phyloP scores from a whole-genome alignment of 257 asterid species.

The Solanum tacnaense region DNA sequence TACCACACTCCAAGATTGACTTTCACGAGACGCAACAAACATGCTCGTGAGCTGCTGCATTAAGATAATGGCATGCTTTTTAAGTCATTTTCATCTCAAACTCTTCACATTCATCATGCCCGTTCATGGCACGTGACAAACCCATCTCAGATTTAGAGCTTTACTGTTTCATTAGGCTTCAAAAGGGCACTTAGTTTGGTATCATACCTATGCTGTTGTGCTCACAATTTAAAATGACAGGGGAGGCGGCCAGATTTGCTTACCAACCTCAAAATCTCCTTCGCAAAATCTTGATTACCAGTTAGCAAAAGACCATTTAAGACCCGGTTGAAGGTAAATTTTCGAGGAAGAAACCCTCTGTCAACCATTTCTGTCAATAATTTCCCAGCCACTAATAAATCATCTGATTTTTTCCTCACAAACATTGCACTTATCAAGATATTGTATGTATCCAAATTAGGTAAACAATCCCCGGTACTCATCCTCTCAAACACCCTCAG shows the following conservation, averaged over 20 bases:
- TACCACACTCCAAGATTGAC: not conserved
- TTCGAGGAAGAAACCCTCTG: conserved; percentile 70
- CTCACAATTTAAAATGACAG: conserved; percentile 48
- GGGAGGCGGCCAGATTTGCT: conserved; percentile 53
- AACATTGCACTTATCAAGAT: conserved; percentile 77
- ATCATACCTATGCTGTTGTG: not conserved
- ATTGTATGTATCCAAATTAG: conserved; percentile 83
- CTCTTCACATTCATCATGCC: not conserved
- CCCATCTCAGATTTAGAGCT: not conserved
- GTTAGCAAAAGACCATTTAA: conserved; percentile 82
- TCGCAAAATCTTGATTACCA: conserved; percentile 79
- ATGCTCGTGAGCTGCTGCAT: not conserved
- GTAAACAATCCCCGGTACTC: conserved; percentile 52
- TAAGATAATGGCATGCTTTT: not conserved
- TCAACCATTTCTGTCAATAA: conserved; percentile 82
- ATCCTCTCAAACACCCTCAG: conserved; percentile 58
- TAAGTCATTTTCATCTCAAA: not conserved
- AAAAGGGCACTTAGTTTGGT: not conserved
- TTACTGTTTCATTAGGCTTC: not conserved
- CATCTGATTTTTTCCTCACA: conserved; percentile 65
- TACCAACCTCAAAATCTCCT: conserved; percentile 55
- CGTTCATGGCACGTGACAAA: not conserved
- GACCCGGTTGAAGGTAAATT: conserved; percentile 65
- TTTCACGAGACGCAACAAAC: not conserved
- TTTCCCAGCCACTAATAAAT: conserved; percentile 69